A percentile compares a stretch with the other conserved stretches of the same genome.
Evolutionary conservation across 768 basidiomycete species (phyloP).

Genomic region (Russula compacta): DNA sequence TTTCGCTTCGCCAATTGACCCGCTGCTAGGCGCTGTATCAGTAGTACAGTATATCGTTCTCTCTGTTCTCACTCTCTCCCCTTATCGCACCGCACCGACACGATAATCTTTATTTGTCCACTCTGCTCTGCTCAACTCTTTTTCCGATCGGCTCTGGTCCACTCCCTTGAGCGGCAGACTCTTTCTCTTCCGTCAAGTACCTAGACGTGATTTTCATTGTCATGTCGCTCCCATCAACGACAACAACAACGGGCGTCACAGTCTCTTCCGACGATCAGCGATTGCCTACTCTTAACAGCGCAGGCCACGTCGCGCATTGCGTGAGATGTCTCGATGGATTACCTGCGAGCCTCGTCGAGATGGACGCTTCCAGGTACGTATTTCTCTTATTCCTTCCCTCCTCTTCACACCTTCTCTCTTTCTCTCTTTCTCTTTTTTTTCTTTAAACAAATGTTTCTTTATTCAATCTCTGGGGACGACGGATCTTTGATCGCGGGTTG

Average conservation of each 20-base stretch:
- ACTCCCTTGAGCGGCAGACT: no score
- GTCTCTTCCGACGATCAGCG: background rate
- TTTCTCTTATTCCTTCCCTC: background rate
- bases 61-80: background rate
- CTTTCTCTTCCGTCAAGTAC: no score
- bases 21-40: constrained; percentile 16
- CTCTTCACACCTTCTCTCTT: background rate
- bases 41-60: constrained; percentile 5
- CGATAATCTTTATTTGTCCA: constrained; percentile 17
- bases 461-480: no score
- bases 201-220: no score
- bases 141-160: no score
- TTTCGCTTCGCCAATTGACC: background rate
- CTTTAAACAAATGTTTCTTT: no score
- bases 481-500: no score
- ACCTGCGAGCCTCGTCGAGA: constrained; percentile 55
- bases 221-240: background rate
- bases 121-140: no score
- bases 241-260: background rate
- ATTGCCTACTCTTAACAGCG: constrained; percentile 30
- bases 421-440: no score
- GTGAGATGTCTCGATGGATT: constrained; percentile 62
- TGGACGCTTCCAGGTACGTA: constrained; percentile 63
- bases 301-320: constrained; percentile 56
- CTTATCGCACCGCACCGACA: constrained; percentile 6